These are phyloP conservation scores for Vigna unguiculata DNA, from an alignment of 306 rosid genomes.

Conservation along the genomic window DNA sequence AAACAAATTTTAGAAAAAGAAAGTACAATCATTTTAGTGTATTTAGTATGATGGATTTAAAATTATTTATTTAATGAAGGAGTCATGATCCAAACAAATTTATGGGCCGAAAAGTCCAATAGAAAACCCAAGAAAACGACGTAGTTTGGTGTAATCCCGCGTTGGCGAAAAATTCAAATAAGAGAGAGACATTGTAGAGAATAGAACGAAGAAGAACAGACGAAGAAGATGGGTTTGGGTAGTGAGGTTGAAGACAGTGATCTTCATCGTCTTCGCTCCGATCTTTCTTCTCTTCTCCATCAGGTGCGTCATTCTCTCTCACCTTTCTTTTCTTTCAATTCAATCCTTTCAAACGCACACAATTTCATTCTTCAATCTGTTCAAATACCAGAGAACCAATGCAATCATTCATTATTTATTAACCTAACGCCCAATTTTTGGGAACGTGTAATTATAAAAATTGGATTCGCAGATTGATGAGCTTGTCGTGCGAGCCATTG, in stretches of 20 bases:
- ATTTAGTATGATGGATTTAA: no score
- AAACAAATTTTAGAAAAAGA: no score
- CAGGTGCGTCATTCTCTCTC: conserved; percentile 52
- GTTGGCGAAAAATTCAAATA: conserved; percentile 37
- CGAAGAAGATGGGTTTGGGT: conserved; percentile 25
- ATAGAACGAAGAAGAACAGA: background rate
- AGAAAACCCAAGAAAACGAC: background rate
- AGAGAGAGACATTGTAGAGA: conserved; percentile 19
- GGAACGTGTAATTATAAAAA: background rate
- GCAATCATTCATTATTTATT: background rate
- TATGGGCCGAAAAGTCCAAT: background rate
- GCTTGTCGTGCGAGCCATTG: conserved; percentile 72
- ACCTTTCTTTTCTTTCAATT: background rate
- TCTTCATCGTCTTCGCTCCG: conserved; percentile 66
- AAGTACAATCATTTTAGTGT: no score
- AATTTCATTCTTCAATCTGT: conserved; percentile 12
- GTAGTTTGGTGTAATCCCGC: conserved; percentile 34
- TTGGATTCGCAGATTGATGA: conserved; percentile 72
- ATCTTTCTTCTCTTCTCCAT: conserved; percentile 62
- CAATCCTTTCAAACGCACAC: background rate
- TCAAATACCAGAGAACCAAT: background rate
- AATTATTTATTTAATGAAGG: background rate
- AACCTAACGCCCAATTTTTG: background rate
- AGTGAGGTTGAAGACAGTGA: conserved; percentile 16
- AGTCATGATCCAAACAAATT: background rate